phyloP scores from a whole-genome alignment of 2,329 filamentous ascomycete genomes.

The Monosporascus sp. region DNA sequence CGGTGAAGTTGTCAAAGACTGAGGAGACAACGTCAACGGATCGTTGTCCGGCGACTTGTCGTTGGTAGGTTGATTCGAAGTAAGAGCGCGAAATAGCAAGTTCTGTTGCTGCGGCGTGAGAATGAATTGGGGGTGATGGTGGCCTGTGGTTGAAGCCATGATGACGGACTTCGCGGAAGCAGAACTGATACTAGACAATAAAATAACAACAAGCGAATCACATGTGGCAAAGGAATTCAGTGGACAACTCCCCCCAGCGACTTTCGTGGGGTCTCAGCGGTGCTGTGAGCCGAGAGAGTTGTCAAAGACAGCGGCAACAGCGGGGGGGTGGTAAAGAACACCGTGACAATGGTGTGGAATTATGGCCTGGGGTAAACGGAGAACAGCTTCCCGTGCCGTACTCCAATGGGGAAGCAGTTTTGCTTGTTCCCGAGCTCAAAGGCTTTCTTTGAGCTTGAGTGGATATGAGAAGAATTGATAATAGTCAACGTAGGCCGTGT shows the following conservation, averaged over 20 bases:
- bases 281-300: neutral
- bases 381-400: no score
- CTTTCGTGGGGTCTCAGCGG: neutral
- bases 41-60: slow-evolving; percentile 30
- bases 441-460: no score
- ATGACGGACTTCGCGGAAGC: slow-evolving; percentile 12
- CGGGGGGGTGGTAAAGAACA: neutral
- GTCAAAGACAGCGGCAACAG: neutral
- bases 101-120: slow-evolving; percentile 73
- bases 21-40: slow-evolving; percentile 40
- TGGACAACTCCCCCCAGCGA: neutral
- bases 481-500: no score
- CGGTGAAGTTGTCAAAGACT: slow-evolving; percentile 46
- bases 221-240: neutral
- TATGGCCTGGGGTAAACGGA: neutral
- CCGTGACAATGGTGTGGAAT: neutral
- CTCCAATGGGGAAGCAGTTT: no score
- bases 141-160: slow-evolving; percentile 48
- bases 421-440: no score
- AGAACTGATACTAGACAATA: slow-evolving; percentile 1
- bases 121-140: slow-evolving; percentile 52
- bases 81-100: slow-evolving; percentile 69
- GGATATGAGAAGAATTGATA: no score
- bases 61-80: slow-evolving; percentile 55
- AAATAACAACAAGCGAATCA: slow-evolving; percentile 1